A percentile compares a stretch with the other conserved stretches of the same genome.
Conservation (phyloP, 2,329 filamentous ascomycete genomes). For the Pyrenophora seminiperda region DNA sequence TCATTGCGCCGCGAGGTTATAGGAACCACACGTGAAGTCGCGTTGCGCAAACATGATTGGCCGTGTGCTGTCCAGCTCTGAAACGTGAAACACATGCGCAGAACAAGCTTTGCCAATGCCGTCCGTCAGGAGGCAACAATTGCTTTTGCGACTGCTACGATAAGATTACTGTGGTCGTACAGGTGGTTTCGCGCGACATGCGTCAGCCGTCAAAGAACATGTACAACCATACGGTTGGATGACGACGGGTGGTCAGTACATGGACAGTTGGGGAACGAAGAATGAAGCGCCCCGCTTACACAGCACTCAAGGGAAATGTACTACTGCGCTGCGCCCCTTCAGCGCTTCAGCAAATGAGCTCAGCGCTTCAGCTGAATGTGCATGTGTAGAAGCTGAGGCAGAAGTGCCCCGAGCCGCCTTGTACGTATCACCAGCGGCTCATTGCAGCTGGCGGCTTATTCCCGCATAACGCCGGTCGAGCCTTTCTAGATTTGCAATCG, state of each 20-base stretch:
- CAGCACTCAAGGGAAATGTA: constrained; percentile 1
- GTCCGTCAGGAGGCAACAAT: constrained; percentile 2
- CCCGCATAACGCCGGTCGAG: background rate
- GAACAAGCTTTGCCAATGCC: constrained; percentile 30
- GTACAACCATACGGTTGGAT: background rate
- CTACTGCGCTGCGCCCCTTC: background rate
- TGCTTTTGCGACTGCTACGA: constrained; percentile 2
- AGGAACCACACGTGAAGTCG: constrained; percentile 16
- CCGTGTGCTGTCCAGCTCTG: constrained; percentile 3
- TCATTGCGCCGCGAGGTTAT: constrained; percentile 10
- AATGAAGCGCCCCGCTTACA: no score
- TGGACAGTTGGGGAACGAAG: background rate
- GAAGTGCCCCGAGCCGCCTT: no score
- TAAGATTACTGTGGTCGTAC: constrained; percentile 4
- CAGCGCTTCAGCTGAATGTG: background rate
- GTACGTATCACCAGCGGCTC: background rate
- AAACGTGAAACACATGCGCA: constrained; percentile 33
- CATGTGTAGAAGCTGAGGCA: background rate
- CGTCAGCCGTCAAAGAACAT: background rate
- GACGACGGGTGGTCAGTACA: background rate
- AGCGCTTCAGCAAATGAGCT: background rate
- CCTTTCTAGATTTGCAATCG: constrained; percentile 8
- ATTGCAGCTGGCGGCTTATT: background rate
- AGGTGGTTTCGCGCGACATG: background rate
- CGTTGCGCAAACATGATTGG: constrained; percentile 24